These are phyloP conservation scores for Oryza rufipogon DNA, from an alignment of 176 grass and related monocot species.

Conservation along the genomic window DNA sequence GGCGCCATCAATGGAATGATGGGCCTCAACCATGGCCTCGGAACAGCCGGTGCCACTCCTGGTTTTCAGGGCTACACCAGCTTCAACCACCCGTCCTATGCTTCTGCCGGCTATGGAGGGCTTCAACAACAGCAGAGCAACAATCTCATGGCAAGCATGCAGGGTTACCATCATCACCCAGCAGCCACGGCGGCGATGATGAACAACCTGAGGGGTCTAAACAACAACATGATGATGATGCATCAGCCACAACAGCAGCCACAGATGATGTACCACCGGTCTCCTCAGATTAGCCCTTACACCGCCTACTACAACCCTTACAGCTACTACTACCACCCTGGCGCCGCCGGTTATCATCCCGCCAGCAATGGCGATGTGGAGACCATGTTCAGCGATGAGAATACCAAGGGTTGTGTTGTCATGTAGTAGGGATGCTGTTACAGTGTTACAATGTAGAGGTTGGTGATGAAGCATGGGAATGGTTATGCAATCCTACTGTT, in stretches of 20 bases:
- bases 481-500: slow-evolving; percentile 41
- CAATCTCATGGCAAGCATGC: slow-evolving; percentile 73
- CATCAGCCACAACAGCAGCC: slow-evolving; percentile 79
- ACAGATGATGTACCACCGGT: slow-evolving; percentile 95
- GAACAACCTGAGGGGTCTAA: slow-evolving; percentile 63
- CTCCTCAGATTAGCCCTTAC: slow-evolving; percentile 92
- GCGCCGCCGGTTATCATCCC: slow-evolving; percentile 50
- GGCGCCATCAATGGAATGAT: slow-evolving; percentile 61
- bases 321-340: slow-evolving; percentile 65
- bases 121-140: slow-evolving; percentile 64
- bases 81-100: slow-evolving; percentile 51
- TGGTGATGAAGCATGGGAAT: slow-evolving; percentile 44
- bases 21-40: slow-evolving; percentile 61
- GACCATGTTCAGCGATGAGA: slow-evolving; percentile 96
- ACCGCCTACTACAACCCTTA: slow-evolving; percentile 87
- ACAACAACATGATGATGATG: slow-evolving; percentile 81
- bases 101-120: slow-evolving; percentile 43
- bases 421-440: slow-evolving; percentile 86
- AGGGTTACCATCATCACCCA: slow-evolving; percentile 66
- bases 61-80: slow-evolving; percentile 55
- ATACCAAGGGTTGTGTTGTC: slow-evolving; percentile 82
- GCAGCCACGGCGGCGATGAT: slow-evolving; percentile 58
- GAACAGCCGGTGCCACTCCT: slow-evolving; percentile 24
- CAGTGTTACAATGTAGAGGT: slow-evolving; percentile 46
- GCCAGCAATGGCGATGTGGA: slow-evolving; percentile 65